Evolutionary conservation across 2,329 filamentous ascomycete species (phyloP), one percentile per base, ranked within the genome.

Genomic region (Spiromastix sp.): DNA sequence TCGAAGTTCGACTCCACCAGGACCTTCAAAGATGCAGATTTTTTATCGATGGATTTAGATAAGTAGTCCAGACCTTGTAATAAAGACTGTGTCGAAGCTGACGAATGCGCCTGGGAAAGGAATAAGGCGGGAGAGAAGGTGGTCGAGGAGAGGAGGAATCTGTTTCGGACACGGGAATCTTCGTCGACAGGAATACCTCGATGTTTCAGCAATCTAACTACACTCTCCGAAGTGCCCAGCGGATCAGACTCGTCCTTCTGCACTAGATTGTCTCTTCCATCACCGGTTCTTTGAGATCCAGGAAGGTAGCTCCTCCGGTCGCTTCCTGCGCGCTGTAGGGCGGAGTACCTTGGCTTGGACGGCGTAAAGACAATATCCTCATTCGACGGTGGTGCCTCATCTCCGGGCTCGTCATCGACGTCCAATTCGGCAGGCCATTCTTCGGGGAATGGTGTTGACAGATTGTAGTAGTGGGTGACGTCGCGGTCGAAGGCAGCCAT

Each of bases 1-100:
- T 98, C 93, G 55, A 98, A 98, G 57, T 98, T 98, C 44, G 85
- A 89, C 59, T 98, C 91, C 16, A 98, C 91, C 12, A 98, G 72
- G 8, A 93, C 83, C 56, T 98, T 98, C 42, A 98, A 72, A 3
- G 87, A 95, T 0, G 89, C 91, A 0, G 89, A 95, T 60, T 98
- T 98, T 61, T 96, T 85, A 51, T 96, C 91, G 51, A 98, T 98
- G 1, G 89, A 95, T 42, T 76, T 75, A 12, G 86, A 91, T 13
- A 98, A 74, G 40, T 82, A 79, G 47, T 94, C 82, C 13, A 98
- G 73, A 3, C 91, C 93, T 32, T 75, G 70, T 9, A 94, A 68
- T 1, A 98, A 68, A 30, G 79, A 76, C 47, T 85, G 74, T 1
- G 87, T 94, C 37, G 89, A 86, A 36, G 83, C 89, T 31, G 78